Conservation (phyloP, 129 eudicot genomes). For the Pittosporum tobira region DNA sequence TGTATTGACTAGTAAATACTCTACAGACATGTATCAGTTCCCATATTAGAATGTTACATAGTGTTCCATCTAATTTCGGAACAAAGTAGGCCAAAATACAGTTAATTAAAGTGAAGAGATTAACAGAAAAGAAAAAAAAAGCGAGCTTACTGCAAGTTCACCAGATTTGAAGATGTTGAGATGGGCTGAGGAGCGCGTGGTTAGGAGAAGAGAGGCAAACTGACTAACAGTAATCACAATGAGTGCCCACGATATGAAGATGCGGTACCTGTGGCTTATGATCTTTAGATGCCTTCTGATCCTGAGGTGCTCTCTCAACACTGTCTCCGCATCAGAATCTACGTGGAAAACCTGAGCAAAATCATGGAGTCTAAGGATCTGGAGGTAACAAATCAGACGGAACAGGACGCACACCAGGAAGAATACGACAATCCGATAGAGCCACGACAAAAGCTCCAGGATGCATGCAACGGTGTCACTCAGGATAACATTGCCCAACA, state of each 20-base stretch:
- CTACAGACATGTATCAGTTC: too few relatives aligned
- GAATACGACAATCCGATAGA: slow-evolving; percentile 15
- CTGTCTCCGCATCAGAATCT: slow-evolving; percentile 57
- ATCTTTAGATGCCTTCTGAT: slow-evolving; percentile 53
- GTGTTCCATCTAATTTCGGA: too few relatives aligned
- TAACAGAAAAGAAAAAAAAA: too few relatives aligned
- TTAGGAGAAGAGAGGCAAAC: slow-evolving; percentile 17
- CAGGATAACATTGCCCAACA: slow-evolving; percentile 13
- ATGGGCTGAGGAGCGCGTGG: slow-evolving; percentile 9
- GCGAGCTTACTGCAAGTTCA: slow-evolving; percentile 15
- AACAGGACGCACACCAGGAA: slow-evolving; percentile 66
- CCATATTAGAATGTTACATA: too few relatives aligned
- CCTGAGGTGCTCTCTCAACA: slow-evolving; percentile 61
- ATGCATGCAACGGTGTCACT: slow-evolving; percentile 12
- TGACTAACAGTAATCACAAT: slow-evolving; percentile 17
- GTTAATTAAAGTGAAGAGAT: not conserved
- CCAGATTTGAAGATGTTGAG: slow-evolving; percentile 17
- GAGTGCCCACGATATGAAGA: slow-evolving; percentile 14
- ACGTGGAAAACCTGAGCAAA: slow-evolving; percentile 64
- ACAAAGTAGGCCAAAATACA: too few relatives aligned
- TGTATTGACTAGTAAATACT: too few relatives aligned
- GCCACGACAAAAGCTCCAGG: slow-evolving; percentile 19
- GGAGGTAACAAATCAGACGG: slow-evolving; percentile 77
- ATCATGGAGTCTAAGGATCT: slow-evolving; percentile 75
- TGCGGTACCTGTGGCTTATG: slow-evolving; percentile 24